Conservation (phyloP, 306 rosid species). For the Sicyos edulis region DNA sequence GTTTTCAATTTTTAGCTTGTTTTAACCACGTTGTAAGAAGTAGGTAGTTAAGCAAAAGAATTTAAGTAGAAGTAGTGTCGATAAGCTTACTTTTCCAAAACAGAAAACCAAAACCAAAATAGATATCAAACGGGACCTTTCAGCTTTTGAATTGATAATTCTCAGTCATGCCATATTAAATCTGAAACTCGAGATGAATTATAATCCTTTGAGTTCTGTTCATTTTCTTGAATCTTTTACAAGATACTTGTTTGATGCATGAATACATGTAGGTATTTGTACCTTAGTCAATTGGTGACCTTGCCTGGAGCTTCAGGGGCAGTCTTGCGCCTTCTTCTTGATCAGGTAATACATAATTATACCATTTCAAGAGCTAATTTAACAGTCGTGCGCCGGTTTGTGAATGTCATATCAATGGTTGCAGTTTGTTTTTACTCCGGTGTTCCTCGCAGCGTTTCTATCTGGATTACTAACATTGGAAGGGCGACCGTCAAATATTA, state of each 20-base stretch:
- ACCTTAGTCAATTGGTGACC: conserved; percentile 68
- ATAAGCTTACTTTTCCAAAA: too few species aligned
- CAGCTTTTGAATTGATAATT: too few species aligned
- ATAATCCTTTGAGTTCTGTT: not conserved
- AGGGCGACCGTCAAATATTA: conserved; percentile 60
- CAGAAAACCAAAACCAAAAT: too few species aligned
- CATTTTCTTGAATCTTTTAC: too few species aligned
- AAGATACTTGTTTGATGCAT: not conserved
- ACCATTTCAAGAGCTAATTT: not conserved
- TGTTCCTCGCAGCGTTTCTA: conserved; percentile 68
- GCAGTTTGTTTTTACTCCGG: conserved; percentile 82
- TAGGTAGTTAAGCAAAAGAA: too few species aligned
- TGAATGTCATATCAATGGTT: conserved; percentile 24
- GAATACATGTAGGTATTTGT: conserved; percentile 56
- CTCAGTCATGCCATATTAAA: too few species aligned
- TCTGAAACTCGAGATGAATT: too few species aligned
- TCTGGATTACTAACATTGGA: conserved; percentile 68
- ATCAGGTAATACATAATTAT: conserved; percentile 58
- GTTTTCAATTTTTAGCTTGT: too few species aligned
- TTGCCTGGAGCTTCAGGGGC: conserved; percentile 84
- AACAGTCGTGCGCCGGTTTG: not conserved
- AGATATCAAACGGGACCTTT: too few species aligned
- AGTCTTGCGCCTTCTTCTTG: conserved; percentile 68
- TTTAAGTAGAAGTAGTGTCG: too few species aligned
- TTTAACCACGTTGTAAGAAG: too few species aligned